Conservation (phyloP, 2,329 filamentous ascomycete species). For the Gliomastix tumulicola region DNA sequence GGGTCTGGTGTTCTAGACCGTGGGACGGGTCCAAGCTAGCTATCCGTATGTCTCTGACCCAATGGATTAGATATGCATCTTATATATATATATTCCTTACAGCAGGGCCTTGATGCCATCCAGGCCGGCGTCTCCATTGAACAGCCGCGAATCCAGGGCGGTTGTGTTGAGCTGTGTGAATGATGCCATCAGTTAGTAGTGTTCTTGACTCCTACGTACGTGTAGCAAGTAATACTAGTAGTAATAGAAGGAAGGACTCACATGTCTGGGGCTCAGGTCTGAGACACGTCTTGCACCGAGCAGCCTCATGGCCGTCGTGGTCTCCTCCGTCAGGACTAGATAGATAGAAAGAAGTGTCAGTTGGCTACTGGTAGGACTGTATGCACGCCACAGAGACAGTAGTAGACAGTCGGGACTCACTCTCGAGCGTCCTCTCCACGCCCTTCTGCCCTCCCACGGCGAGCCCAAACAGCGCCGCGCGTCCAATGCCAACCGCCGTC, state of each 20-base stretch:
- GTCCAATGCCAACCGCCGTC: slow-evolving; percentile 32
- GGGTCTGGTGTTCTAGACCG: too few species aligned
- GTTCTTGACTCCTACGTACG: too few species aligned
- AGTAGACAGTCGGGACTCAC: too few species aligned
- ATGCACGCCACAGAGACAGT: too few species aligned
- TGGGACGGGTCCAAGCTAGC: too few species aligned
- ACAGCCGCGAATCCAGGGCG: slow-evolving; percentile 1
- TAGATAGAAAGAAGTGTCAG: not conserved
- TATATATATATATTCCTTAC: too few species aligned
- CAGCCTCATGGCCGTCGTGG: slow-evolving; percentile 1
- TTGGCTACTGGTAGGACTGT: too few species aligned
- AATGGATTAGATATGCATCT: too few species aligned
- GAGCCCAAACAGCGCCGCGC: slow-evolving; percentile 19
- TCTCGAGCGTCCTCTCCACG: slow-evolving; percentile 24
- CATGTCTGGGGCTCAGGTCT: slow-evolving; percentile 1
- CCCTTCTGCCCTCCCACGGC: slow-evolving; percentile 25
- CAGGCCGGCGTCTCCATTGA: not conserved
- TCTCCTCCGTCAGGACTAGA: slow-evolving; percentile 1
- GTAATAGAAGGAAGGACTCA: too few species aligned
- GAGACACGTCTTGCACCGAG: slow-evolving; percentile 1
- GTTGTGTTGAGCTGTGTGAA: slow-evolving; percentile 2
- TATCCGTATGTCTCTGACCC: too few species aligned
- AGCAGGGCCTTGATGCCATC: too few species aligned
- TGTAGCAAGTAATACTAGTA: too few species aligned
- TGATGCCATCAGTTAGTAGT: not conserved